Percentiles rank a stretch among this genome's conserved stretches.
phyloP scores from a whole-genome alignment of 805 yeast species.

The Yamadazyma paraphyllophila region DNA sequence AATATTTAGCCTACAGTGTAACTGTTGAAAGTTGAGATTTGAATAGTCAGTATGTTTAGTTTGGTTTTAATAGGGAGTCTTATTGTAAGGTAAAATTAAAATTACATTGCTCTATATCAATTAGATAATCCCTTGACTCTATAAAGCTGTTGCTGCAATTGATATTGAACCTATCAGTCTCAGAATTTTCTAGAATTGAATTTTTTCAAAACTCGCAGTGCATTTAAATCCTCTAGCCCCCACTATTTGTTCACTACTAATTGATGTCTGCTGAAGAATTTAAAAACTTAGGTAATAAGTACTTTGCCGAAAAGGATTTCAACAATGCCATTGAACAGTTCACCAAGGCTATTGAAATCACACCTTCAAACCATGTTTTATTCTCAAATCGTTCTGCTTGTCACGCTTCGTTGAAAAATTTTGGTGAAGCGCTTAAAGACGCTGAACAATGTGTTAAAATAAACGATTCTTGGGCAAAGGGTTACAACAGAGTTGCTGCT shows the following conservation, averaged over 20 bases:
- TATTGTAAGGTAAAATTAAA: not conserved
- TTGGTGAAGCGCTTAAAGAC: slow-evolving; percentile 72
- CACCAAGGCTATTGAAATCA: slow-evolving; percentile 81
- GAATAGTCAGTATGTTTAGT: not conserved
- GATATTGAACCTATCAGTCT: not conserved
- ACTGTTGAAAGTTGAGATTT: no score
- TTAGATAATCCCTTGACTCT: no score
- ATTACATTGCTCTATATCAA: no score
- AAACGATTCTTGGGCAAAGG: slow-evolving; percentile 91
- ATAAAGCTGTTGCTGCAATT: no score
- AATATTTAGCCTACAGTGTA: no score
- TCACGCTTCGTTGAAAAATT: slow-evolving; percentile 76
- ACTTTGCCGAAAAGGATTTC: slow-evolving; percentile 85
- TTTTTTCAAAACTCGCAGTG: not conserved
- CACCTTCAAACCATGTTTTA: slow-evolving; percentile 84
- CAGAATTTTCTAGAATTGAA: slow-evolving; percentile 8
- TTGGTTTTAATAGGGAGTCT: not conserved
- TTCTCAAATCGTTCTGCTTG: slow-evolving; percentile 94
- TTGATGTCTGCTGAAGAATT: slow-evolving; percentile 60
- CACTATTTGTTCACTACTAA: not conserved
- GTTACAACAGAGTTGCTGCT: slow-evolving; percentile 89
- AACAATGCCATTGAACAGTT: slow-evolving; percentile 75
- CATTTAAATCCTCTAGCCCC: not conserved
- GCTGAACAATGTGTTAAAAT: slow-evolving; percentile 81
- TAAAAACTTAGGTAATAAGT: slow-evolving; percentile 92